Conservation (phyloP, 108 stramenopile species). For the Pseudonitzschia pungens region DNA sequence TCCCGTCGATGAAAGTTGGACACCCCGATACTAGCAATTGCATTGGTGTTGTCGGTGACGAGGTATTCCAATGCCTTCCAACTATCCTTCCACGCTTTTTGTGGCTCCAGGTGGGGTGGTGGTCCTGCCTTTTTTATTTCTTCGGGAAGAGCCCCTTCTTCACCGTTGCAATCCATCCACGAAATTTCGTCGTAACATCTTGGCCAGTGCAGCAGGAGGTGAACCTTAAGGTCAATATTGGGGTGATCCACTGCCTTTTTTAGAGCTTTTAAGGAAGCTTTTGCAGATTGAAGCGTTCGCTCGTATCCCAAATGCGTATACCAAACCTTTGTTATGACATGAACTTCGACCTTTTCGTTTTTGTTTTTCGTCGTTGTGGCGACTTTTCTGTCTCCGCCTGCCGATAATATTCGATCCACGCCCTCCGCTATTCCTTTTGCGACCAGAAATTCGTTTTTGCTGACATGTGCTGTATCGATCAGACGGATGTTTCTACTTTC, state of each 20-base stretch:
- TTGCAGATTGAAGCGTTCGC: slow-evolving; percentile 66
- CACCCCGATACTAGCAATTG: slow-evolving; percentile 80
- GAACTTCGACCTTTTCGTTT: slow-evolving; percentile 36
- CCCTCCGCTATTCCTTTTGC: slow-evolving; percentile 59
- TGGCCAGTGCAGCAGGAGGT: slow-evolving; percentile 88
- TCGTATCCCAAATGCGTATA: slow-evolving; percentile 90
- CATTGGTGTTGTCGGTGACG: slow-evolving; percentile 28
- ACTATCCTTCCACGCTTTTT: slow-evolving; percentile 75
- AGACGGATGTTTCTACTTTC: slow-evolving; percentile 50
- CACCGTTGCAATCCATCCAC: slow-evolving; percentile 85
- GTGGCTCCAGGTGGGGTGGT: slow-evolving; percentile 65
- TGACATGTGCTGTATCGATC: slow-evolving; percentile 77
- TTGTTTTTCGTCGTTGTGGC: slow-evolving; percentile 1
- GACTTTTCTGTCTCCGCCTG: not conserved
- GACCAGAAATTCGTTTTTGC: slow-evolving; percentile 70
- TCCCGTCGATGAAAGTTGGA: slow-evolving; percentile 83
- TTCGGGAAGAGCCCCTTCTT: slow-evolving; percentile 60
- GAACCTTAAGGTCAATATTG: slow-evolving; percentile 52
- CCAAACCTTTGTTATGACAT: slow-evolving; percentile 90
- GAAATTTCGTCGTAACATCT: slow-evolving; percentile 66
- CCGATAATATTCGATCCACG: slow-evolving; percentile 12
- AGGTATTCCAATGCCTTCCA: slow-evolving; percentile 83
- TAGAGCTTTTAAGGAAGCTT: slow-evolving; percentile 52
- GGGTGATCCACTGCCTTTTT: slow-evolving; percentile 37
- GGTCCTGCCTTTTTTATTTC: slow-evolving; percentile 64